Evolutionary conservation across 345 rosid genomes (phyloP).

Genomic region (Citrus inodora): DNA sequence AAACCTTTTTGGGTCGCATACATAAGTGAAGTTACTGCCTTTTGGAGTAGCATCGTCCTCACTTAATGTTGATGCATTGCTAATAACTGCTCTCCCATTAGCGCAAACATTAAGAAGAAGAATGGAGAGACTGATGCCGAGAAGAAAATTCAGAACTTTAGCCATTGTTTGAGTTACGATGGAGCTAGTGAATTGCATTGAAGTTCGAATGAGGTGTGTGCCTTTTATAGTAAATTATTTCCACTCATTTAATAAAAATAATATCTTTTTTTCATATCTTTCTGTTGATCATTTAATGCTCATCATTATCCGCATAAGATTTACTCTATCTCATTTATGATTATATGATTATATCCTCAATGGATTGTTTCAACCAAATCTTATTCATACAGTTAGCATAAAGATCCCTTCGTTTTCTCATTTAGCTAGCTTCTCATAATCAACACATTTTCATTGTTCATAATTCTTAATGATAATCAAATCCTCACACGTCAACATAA

Average conservation of each 20-base stretch:
- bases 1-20: conserved; percentile 26
- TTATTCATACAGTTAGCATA: not conserved
- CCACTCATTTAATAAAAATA: not conserved
- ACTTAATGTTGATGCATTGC: not conserved
- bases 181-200: not conserved
- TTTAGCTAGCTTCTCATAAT: too few species aligned
- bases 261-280: not conserved
- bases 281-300: not conserved
- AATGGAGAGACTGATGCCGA: not conserved
- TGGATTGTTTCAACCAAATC: not conserved
- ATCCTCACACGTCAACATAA: not conserved
- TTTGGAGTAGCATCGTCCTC: not conserved
- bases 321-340: not conserved
- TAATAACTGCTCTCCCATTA: too few species aligned
- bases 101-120: not conserved
- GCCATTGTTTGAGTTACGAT: not conserved
- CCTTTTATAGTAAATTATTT: not conserved
- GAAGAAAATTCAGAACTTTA: not conserved
- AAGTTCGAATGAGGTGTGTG: not conserved
- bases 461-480: not conserved
- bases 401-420: not conserved
- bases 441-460: too few species aligned
- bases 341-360: not conserved
- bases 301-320: not conserved
- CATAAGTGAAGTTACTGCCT: conserved; percentile 17